Base-by-base conservation (phyloP, 2,329 filamentous ascomycete species). In the Coniochaeta hoffmannii region DNA sequence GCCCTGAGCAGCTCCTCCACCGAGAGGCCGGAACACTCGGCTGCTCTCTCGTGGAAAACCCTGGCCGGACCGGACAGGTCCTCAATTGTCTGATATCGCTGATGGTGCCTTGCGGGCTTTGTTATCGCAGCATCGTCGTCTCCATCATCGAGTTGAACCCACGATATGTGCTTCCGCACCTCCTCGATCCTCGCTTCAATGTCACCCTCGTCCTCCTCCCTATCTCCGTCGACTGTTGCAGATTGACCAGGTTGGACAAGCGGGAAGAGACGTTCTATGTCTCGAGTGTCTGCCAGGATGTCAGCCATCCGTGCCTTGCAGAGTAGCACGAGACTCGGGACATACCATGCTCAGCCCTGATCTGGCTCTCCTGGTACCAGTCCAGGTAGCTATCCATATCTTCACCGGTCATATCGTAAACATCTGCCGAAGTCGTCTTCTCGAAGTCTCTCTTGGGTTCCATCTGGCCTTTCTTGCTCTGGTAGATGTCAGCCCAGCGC, bases 331-430 rank as follows among this genome's bases (percentile, higher is more conserved):
- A 3, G 31, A 8, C 7, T 15, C 11, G 4, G 12, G 41, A 9
- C 36, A 38, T 31, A 55, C 54, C 54, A 41, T 55, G 41, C 5
- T 24, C 36, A 2, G 50, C n/a, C 35, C 24, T 34, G 24, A 82
- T 69, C 75, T 84, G 89, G 46, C 78, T 86, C 56, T 78, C 76
- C 65, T 89, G 84, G 66, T 88, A 92, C 85, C 88, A 94, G 68
- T 90, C 82, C 69, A 95, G 76, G 64, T 91, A 93, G 57, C 87
- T 80, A 63, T 92, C 88, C 35, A 93, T 72, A 59, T 87, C 81
- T 9, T 72, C 68, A 14, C 76, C 71, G 1, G 75, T 75, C 79
- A 90, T 82, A 0, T 54, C 64, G 61, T 72, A 67, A 9, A 65
- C 66, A 6, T 69, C 62, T 5, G 63, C 60, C 4, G 64, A 57